Conservation (phyloP, 208 protist species). For the Acanthamoeba healyi region DNA sequence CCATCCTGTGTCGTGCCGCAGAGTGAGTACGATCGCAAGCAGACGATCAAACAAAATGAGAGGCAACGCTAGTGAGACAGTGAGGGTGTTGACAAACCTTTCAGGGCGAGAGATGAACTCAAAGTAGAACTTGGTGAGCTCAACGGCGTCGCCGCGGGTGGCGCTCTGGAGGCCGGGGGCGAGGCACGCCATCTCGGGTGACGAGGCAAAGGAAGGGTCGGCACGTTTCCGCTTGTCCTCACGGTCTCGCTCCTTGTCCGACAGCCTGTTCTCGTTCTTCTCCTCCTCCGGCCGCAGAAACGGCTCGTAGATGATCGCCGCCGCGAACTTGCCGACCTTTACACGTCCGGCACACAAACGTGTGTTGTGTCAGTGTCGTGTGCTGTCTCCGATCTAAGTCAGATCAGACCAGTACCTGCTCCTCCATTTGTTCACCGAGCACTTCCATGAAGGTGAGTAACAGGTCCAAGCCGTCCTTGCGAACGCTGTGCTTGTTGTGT, state of each 20-base stretch:
- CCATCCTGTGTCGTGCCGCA: neutral
- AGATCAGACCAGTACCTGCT: neutral
- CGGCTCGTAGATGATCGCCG: slow-evolving; percentile 21
- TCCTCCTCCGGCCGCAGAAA: slow-evolving; percentile 34
- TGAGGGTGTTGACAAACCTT: neutral
- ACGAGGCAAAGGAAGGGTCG: slow-evolving; percentile 30
- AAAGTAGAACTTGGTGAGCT: slow-evolving; percentile 65
- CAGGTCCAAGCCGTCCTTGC: slow-evolving; percentile 45
- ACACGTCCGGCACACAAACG: neutral
- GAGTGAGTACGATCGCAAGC: neutral
- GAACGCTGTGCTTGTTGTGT: slow-evolving; percentile 56
- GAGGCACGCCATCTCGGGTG: slow-evolving; percentile 44
- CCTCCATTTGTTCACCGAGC: slow-evolving; percentile 48
- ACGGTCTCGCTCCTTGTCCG: neutral
- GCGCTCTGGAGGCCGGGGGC: slow-evolving; percentile 4
- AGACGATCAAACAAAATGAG: neutral
- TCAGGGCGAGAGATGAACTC: slow-evolving; percentile 55
- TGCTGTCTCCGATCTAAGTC: too few relatives aligned
- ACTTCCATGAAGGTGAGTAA: slow-evolving; percentile 39
- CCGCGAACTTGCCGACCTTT: neutral
- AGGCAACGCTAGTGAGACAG: neutral
- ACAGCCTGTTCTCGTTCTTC: neutral
- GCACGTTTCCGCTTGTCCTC: slow-evolving; percentile 36
- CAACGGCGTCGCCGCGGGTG: slow-evolving; percentile 37
- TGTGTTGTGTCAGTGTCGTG: too few relatives aligned